A percentile compares a stretch with the other conserved stretches of the same genome.
Evolutionary conservation across 2,329 filamentous ascomycete species (phyloP).

Genomic region (Drechslerella dactyloides): DNA sequence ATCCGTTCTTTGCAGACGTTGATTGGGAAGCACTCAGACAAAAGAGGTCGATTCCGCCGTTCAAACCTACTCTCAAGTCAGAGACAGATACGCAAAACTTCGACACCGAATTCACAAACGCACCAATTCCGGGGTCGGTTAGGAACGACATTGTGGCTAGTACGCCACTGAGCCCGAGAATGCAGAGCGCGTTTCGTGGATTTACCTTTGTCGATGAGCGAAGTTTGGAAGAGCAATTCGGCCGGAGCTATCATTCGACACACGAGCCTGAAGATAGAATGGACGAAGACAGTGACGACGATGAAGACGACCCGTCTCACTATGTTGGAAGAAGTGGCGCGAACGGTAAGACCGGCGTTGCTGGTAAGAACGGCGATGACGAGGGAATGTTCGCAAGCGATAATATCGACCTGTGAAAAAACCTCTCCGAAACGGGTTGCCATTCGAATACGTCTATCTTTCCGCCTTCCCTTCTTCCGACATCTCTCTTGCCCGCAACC

Average conservation of each 20-base stretch:
- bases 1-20: constrained; percentile 92
- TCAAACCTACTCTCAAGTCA: constrained; percentile 96
- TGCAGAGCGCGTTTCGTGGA: constrained; percentile 97
- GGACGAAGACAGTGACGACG: constrained; percentile 58
- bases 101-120: constrained; percentile 97
- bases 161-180: constrained; percentile 89
- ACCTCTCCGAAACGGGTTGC: not conserved
- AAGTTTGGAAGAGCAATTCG: constrained; percentile 85
- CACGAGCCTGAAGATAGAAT: constrained; percentile 66
- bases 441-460: constrained; percentile 2
- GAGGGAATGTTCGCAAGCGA: constrained; percentile 69
- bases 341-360: constrained; percentile 71
- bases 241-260: constrained; percentile 65
- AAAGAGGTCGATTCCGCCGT: constrained; percentile 93
- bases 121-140: constrained; percentile 82
- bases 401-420: constrained; percentile 68
- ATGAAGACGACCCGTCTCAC: constrained; percentile 59
- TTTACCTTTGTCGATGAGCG: constrained; percentile 99
- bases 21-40: constrained; percentile 87
- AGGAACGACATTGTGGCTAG: constrained; percentile 81
- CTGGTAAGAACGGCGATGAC: constrained; percentile 66
- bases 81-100: constrained; percentile 98
- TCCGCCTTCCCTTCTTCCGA: constrained; percentile 11
- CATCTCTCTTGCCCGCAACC: not conserved
- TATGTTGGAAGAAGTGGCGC: constrained; percentile 61